These are phyloP conservation scores for Suillus weaverae DNA, from an alignment of 768 basidiomycete genomes.

Conservation along the genomic window DNA sequence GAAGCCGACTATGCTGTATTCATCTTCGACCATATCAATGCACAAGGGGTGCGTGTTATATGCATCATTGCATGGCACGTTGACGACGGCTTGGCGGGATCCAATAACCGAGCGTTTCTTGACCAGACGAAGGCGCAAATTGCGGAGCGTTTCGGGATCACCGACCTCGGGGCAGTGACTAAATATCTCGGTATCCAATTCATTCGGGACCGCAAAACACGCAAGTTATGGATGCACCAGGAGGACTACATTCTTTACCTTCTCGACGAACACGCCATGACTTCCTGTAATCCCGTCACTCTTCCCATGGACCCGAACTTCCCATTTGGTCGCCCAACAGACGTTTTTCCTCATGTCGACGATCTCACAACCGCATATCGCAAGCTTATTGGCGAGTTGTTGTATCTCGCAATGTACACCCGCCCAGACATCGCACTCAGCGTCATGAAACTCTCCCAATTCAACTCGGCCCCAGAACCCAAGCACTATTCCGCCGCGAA, in stretches of 20 bases:
- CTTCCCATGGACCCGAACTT: no score
- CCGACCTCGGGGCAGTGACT: background rate
- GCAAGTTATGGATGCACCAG: background rate
- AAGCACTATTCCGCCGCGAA: background rate
- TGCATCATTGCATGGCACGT: no score
- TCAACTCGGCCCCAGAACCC: accelerated
- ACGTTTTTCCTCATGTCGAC: background rate
- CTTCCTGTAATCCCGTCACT: no score
- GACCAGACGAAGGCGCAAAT: background rate
- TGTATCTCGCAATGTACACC: background rate
- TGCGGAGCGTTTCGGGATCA: accelerated
- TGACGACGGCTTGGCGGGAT: no score
- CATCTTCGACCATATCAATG: no score
- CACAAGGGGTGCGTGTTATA: no score
- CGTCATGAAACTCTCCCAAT: background rate
- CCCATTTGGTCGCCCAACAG: no score
- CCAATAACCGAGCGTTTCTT: no score
- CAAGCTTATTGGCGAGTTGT: background rate
- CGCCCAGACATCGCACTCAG: no score
- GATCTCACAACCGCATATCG: background rate
- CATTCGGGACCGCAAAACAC: background rate
- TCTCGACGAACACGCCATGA: no score
- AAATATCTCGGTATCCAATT: background rate
- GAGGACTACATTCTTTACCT: no score
- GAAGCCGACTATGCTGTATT: no score